phyloP scores from a whole-genome alignment of 306 rosid species.

The Quercus rubra region DNA sequence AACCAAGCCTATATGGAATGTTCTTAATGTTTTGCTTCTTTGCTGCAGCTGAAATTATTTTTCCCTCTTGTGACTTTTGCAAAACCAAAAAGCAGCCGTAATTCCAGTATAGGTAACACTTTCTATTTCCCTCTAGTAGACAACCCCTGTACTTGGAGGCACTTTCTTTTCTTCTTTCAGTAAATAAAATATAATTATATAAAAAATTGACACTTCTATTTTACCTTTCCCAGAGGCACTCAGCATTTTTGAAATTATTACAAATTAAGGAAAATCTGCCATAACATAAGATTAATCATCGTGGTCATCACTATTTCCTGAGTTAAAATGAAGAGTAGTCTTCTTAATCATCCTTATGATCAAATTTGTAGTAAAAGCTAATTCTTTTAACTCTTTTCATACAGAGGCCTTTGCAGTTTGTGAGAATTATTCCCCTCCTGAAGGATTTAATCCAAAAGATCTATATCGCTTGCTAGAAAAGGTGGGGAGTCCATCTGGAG shows the following conservation, averaged over 20 bases:
- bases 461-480: slow-evolving; percentile 81
- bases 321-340: not conserved
- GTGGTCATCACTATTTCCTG: not conserved
- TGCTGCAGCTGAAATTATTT: slow-evolving; percentile 92
- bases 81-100: slow-evolving; percentile 93
- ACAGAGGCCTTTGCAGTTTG: slow-evolving; percentile 99
- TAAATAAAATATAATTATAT: too few relatives aligned
- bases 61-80: slow-evolving; percentile 89
- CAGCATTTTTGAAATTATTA: slow-evolving; percentile 2
- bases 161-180: too few relatives aligned
- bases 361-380: slow-evolving; percentile 5
- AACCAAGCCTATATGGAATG: slow-evolving; percentile 9
- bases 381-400: slow-evolving; percentile 13
- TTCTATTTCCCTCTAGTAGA: too few relatives aligned
- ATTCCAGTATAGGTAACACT: slow-evolving; percentile 78
- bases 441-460: slow-evolving; percentile 85
- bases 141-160: too few relatives aligned
- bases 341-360: not conserved
- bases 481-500: slow-evolving; percentile 97
- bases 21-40: slow-evolving; percentile 10
- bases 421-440: slow-evolving; percentile 92
- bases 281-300: not conserved
- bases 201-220: slow-evolving; percentile 33
- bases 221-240: slow-evolving; percentile 3
- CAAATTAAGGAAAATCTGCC: slow-evolving; percentile 3